These are phyloP conservation scores for Lactifluus piperatus DNA, from an alignment of 768 basidiomycete species.

Conservation along the genomic window DNA sequence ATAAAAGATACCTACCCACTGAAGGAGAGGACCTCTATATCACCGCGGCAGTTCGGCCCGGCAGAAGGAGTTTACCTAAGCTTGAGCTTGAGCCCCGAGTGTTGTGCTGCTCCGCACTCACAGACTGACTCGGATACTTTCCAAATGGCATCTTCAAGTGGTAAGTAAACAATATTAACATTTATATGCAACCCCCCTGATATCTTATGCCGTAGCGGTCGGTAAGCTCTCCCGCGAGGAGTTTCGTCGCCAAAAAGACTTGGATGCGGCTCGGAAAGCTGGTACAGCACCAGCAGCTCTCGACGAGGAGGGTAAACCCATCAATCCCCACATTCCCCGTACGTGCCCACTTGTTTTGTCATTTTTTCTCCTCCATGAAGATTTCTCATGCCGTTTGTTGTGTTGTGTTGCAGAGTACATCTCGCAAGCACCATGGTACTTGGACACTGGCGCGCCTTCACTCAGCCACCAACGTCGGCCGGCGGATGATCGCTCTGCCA, in stretches of 20 bases:
- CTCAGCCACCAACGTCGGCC: constrained; percentile 89
- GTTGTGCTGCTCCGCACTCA: too few relatives aligned
- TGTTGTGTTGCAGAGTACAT: constrained; percentile 94
- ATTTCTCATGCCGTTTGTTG: background rate
- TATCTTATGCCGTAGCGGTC: constrained; percentile 28
- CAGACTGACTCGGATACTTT: background rate
- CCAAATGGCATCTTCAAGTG: constrained; percentile 21
- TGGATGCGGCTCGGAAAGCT: constrained; percentile 96
- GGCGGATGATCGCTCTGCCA: constrained; percentile 41
- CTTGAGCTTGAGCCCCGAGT: too few relatives aligned
- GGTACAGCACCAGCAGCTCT: constrained; percentile 95
- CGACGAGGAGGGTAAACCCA: constrained; percentile 90
- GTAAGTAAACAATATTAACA: constrained; percentile 1
- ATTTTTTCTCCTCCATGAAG: background rate
- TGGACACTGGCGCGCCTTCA: constrained; percentile 89
- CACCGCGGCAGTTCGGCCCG: too few relatives aligned
- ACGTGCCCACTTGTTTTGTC: constrained; percentile 26
- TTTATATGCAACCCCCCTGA: background rate
- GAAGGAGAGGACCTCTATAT: too few relatives aligned
- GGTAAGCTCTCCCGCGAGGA: constrained; percentile 93
- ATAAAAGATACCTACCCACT: background rate
- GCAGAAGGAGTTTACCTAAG: background rate
- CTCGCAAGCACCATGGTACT: constrained; percentile 97
- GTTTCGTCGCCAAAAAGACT: constrained; percentile 90
- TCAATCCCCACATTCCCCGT: constrained; percentile 99